Conservation (phyloP, 805 yeast genomes). For the Ogataea allantospora region DNA sequence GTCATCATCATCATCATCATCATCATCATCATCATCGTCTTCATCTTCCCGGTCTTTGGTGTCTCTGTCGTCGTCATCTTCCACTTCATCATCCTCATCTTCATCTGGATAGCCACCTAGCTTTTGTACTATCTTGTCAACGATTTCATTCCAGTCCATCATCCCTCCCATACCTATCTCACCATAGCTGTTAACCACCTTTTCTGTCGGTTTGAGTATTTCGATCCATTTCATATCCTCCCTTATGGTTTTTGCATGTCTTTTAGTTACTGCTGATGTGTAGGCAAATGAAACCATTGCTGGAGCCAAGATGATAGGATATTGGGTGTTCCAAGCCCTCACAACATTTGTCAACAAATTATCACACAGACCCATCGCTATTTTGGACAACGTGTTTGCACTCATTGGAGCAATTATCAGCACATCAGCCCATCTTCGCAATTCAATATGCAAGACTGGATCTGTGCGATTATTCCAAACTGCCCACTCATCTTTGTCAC, state of each 20-base stretch:
- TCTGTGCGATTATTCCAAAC: constrained; percentile 54
- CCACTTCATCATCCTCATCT: constrained; percentile 51
- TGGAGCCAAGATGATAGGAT: constrained; percentile 57
- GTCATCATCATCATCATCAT: constrained; percentile 45
- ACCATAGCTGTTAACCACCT: constrained; percentile 52
- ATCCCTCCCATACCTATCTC: constrained; percentile 68
- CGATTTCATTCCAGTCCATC: constrained; percentile 67
- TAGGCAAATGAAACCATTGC: constrained; percentile 63
- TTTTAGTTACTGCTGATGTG: constrained; percentile 52
- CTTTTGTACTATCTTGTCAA: constrained; percentile 50
- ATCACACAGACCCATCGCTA: constrained; percentile 57
- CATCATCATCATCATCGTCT: constrained; percentile 27
- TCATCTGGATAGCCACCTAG: constrained; percentile 52
- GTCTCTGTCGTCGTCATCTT: constrained; percentile 32
- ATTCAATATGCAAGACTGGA: constrained; percentile 59
- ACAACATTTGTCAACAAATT: constrained; percentile 57
- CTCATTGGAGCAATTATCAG: constrained; percentile 55
- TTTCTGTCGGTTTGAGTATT: constrained; percentile 56
- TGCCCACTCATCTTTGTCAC: constrained; percentile 58
- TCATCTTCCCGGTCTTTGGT: constrained; percentile 33
- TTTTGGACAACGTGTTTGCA: constrained; percentile 56
- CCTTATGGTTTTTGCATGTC: constrained; percentile 51
- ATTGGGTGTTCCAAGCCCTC: constrained; percentile 60
- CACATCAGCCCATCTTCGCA: constrained; percentile 62
- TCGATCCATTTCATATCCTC: constrained; percentile 67